Evolutionary conservation across 495 filamentous ascomycete species (phyloP).

Genomic region (Xylaria bambusicola): DNA sequence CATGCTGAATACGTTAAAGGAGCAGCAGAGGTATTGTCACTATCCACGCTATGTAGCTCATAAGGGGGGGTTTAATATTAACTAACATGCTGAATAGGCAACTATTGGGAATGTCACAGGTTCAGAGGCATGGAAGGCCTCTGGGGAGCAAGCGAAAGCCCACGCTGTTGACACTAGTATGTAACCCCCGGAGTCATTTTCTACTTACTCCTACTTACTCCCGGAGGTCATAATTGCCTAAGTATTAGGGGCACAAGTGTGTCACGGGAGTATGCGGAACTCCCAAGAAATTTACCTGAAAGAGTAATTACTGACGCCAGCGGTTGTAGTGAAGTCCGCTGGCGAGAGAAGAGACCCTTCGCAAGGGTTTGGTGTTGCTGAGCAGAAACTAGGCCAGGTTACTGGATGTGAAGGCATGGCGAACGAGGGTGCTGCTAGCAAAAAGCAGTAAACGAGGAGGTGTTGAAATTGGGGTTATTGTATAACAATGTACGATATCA

Average conservation of each 20-base stretch:
- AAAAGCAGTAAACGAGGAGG: slow-evolving; percentile 19
- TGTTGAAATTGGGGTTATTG: neutral
- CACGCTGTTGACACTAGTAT: slow-evolving; percentile 41
- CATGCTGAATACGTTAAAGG: slow-evolving; percentile 53
- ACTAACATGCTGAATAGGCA: slow-evolving; percentile 23
- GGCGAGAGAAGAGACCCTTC: slow-evolving; percentile 42
- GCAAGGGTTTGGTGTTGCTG: slow-evolving; percentile 45
- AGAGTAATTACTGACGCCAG: too few species aligned
- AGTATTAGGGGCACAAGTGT: too few species aligned
- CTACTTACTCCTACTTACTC: too few species aligned
- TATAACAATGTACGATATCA: too few species aligned
- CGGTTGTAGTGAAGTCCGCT: slow-evolving; percentile 48
- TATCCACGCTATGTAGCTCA: neutral
- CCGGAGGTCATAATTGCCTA: too few species aligned
- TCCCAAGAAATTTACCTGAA: too few species aligned
- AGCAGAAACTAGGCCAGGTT: slow-evolving; percentile 45
- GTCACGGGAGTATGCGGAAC: too few species aligned
- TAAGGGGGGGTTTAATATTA: neutral
- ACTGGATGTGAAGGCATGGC: slow-evolving; percentile 51
- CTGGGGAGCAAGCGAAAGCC: slow-evolving; percentile 50
- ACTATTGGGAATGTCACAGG: slow-evolving; percentile 45
- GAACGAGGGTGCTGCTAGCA: slow-evolving; percentile 45
- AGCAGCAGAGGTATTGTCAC: slow-evolving; percentile 43
- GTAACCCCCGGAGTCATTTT: too few species aligned
- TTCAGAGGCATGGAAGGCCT: slow-evolving; percentile 45